Evolutionary conservation across 192 early-diverging fungal genomes (phyloP).

Genomic region (Rhizoclosmatium globosum): DNA sequence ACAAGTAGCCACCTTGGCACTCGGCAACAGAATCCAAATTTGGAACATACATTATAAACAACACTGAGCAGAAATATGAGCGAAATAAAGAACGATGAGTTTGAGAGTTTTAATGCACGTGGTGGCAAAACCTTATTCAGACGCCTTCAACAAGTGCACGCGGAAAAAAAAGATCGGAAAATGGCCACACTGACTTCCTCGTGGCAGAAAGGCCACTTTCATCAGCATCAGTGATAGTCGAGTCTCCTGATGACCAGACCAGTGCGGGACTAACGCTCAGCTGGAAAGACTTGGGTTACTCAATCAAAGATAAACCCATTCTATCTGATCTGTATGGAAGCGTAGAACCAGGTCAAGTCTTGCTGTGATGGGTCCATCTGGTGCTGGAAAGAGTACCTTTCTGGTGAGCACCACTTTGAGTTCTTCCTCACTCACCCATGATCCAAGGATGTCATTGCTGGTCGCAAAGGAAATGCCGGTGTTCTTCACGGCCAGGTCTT

Average conservation of each 20-base stretch:
- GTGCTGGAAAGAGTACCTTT: slow-evolving; percentile 51
- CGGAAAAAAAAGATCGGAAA: background rate
- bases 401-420: slow-evolving; percentile 17
- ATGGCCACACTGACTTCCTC: background rate
- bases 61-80: no score
- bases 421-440: background rate
- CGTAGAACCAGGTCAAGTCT: slow-evolving; percentile 60
- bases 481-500: slow-evolving; percentile 75
- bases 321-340: slow-evolving; percentile 60
- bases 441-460: slow-evolving; percentile 20
- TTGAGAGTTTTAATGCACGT: no score
- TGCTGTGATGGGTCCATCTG: slow-evolving; percentile 63
- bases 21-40: no score
- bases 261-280: slow-evolving; percentile 10
- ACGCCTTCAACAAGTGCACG: no score
- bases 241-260: background rate
- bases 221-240: background rate
- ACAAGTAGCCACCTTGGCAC: no score
- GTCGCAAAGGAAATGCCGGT: slow-evolving; percentile 23
- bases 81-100: no score
- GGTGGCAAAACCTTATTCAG: no score
- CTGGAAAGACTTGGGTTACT: slow-evolving; percentile 14
- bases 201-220: background rate
- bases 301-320: background rate
- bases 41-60: no score